These are phyloP conservation scores for Puccinia novopanici DNA, from an alignment of 1,284 basidiomycete species.

Conservation along the genomic window DNA sequence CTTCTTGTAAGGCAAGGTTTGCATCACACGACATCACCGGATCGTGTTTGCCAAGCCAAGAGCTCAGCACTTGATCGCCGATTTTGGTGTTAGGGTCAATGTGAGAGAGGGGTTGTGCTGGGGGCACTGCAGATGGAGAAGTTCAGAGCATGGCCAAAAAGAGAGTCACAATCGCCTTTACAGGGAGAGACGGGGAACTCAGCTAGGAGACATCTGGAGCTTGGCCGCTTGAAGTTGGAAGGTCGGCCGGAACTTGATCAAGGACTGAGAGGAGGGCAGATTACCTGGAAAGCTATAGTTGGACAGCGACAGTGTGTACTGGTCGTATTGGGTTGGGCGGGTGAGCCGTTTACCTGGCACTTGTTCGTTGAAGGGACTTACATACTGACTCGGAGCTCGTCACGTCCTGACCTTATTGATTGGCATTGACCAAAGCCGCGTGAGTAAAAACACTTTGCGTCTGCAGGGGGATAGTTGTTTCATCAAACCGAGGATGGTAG, in stretches of 20 bases:
- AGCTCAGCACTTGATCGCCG: background rate
- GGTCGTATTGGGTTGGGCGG: slow-evolving; percentile 30
- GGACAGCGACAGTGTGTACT: slow-evolving; percentile 11
- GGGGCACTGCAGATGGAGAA: background rate
- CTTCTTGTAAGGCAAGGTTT: too few relatives aligned
- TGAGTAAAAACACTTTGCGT: background rate
- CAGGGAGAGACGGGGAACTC: slow-evolving; percentile 45
- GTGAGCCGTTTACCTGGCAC: slow-evolving; percentile 40
- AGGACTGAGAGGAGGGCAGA: slow-evolving; percentile 15
- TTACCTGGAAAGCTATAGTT: slow-evolving; percentile 12
- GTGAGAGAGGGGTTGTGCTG: background rate
- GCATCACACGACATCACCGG: slow-evolving; percentile 38
- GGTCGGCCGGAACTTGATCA: background rate
- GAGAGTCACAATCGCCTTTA: slow-evolving; percentile 29
- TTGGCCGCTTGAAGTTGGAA: background rate
- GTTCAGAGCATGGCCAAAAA: slow-evolving; percentile 38
- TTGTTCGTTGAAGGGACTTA: slow-evolving; percentile 44
- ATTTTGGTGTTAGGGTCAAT: background rate
- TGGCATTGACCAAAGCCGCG: too few relatives aligned
- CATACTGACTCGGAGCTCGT: too few relatives aligned
- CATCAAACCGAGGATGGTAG: slow-evolving; percentile 44
- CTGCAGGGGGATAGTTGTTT: slow-evolving; percentile 11
- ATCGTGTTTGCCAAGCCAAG: background rate
- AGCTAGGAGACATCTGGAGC: slow-evolving; percentile 31
- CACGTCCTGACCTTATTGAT: too few relatives aligned